Base-by-base conservation (phyloP, 2,329 filamentous ascomycete species). In the Ascocoryne sarcoides region DNA sequence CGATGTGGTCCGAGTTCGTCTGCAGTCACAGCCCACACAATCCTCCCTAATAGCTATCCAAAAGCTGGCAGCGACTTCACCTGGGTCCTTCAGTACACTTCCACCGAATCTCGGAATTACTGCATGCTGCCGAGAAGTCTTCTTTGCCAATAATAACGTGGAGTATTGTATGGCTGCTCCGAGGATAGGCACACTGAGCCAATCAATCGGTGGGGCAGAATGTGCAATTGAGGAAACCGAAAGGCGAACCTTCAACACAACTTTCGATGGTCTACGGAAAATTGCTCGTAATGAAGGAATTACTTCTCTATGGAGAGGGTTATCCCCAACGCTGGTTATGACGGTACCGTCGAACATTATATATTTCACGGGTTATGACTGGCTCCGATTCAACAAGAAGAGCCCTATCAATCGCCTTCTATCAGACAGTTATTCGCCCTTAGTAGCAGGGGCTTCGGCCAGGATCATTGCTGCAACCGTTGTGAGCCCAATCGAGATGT, bases 321-420 rank as follows among this genome's bases (percentile, higher is more conserved):
- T 98, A 4, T 93, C 85, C n/a, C 90, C 92, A 0, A 98, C 92
- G 0, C 67, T 98, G 16, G 74, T 88, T 49, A 98, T 98, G 92
- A 81, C 88, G 0, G 75, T 98, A 4, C 92, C 92, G 0, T 87
- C 81, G 18, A 98, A 98, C 60, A 92, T 98, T 51, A 96, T 98
- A 50, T 98, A 98, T 65, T 95, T 96, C 57, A 93, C 92, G 10
- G 92, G 92, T 29, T 98, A 98, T 63, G 92, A 98, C 58, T 95
- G 88, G 83, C 62, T 98, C 43, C 80, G 92, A 26, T 84, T 74
- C 49, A 83, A 85, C 54, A 67, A 69, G 1, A 66, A 65, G 31
- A 94, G 85, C 51, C 89, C 88, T 0, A 74, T 96, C 47, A 73
- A 71, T 26, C 69, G 68, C 31, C 52, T 71, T 15, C 60, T 81